Evolutionary conservation across 768 basidiomycete genomes (phyloP).

Genomic region (Serendipita sp.): DNA sequence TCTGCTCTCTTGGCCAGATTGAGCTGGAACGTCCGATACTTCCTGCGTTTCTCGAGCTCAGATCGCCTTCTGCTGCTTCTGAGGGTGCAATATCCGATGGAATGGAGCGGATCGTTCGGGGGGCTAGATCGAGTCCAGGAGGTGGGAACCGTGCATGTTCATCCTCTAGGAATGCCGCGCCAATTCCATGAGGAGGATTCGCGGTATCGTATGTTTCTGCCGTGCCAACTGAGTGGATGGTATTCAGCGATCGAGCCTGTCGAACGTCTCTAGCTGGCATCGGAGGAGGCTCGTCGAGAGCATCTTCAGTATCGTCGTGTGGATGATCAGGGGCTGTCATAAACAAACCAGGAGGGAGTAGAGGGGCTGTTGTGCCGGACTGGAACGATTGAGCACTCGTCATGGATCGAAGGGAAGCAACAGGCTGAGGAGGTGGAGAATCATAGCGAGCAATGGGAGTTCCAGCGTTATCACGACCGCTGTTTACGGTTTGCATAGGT

Average conservation of each 20-base stretch:
- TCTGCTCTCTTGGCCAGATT: background rate
- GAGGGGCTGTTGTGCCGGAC: background rate
- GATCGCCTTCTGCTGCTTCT: background rate
- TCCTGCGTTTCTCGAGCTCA: background rate
- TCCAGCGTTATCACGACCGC: background rate
- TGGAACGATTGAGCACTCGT: background rate
- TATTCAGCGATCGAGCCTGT: constrained; percentile 1
- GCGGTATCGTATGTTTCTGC: constrained; percentile 4
- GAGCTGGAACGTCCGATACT: background rate
- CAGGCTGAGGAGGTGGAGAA: background rate
- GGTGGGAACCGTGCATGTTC: background rate
- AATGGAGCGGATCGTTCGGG: background rate
- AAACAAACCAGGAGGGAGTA: background rate
- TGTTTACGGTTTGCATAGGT: background rate
- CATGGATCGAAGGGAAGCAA: background rate
- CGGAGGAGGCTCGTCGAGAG: background rate
- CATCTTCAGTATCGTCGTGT: background rate
- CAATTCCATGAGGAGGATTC: background rate
- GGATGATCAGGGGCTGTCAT: background rate
- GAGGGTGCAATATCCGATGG: constrained; percentile 2
- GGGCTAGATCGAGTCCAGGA: background rate
- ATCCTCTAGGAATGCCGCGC: background rate
- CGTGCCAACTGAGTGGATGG: background rate
- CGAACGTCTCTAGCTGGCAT: background rate
- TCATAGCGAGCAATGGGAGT: background rate